These are phyloP conservation scores for Ascochyta lentis DNA, from an alignment of 2,329 filamentous ascomycete genomes.

Conservation along the genomic window DNA sequence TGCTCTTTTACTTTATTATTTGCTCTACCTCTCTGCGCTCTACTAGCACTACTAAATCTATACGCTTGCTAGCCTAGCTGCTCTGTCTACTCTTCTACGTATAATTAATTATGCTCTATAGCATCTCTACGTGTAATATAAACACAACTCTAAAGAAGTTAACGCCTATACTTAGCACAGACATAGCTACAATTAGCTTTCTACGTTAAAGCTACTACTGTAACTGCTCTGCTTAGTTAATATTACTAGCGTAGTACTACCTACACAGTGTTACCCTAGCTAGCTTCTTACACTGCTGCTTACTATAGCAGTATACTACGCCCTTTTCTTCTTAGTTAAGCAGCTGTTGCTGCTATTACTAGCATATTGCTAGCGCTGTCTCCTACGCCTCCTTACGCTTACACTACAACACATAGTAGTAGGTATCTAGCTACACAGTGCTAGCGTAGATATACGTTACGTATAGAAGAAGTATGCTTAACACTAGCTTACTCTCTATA, in stretches of 20 bases:
- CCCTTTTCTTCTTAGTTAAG: constrained; percentile 8
- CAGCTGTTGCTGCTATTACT: not conserved
- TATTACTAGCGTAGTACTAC: constrained; percentile 20
- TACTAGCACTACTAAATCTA: constrained; percentile 12
- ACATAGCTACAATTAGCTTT: constrained; percentile 28
- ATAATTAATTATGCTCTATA: constrained; percentile 21
- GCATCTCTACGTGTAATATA: constrained; percentile 18
- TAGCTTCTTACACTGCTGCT: constrained; percentile 17
- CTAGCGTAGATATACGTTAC: constrained; percentile 20
- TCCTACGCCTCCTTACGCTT: not conserved
- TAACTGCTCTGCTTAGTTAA: constrained; percentile 15
- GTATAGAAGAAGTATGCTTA: constrained; percentile 15
- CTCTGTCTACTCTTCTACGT: constrained; percentile 13
- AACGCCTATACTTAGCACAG: constrained; percentile 22
- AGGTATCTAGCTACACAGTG: constrained; percentile 13
- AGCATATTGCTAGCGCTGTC: constrained; percentile 1
- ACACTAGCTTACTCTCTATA: constrained; percentile 17
- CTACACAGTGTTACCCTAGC: constrained; percentile 13
- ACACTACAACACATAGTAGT: constrained; percentile 19
- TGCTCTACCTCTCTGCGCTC: constrained; percentile 6
- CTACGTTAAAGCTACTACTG: constrained; percentile 12
- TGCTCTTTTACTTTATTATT: not conserved
- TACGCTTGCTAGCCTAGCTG: not conserved
- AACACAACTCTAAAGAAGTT: constrained; percentile 25
- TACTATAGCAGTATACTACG: constrained; percentile 25